Evolutionary conservation across 208 protist species (phyloP).

Genomic region (Crithidia brevicula): DNA sequence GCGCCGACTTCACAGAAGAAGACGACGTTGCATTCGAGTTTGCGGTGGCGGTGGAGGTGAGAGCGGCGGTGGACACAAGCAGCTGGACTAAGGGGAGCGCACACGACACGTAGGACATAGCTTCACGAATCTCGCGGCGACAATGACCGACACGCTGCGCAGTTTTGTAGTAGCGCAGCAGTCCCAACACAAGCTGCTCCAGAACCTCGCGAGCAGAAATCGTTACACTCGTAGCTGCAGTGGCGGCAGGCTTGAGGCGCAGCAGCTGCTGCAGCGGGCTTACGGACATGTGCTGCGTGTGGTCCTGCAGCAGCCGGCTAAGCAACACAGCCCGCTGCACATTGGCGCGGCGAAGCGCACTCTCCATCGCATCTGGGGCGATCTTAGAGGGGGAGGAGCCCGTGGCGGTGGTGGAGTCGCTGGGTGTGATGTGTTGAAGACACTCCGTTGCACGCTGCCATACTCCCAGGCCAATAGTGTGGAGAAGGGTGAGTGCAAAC

Average conservation of each 20-base stretch:
- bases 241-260: slow-evolving; percentile 31
- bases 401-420: neutral
- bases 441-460: slow-evolving; percentile 34
- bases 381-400: neutral
- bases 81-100: slow-evolving; percentile 30
- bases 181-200: slow-evolving; percentile 15
- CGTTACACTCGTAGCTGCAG: neutral
- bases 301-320: slow-evolving; percentile 63
- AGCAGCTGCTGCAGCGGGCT: slow-evolving; percentile 71
- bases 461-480: slow-evolving; percentile 38
- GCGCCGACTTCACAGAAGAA: slow-evolving; percentile 22
- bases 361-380: slow-evolving; percentile 3
- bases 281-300: slow-evolving; percentile 53
- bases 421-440: slow-evolving; percentile 17
- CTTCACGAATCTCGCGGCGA: slow-evolving; percentile 4
- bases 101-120: slow-evolving; percentile 31
- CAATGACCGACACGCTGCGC: neutral
- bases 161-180: slow-evolving; percentile 23
- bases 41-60: neutral
- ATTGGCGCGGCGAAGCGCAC: slow-evolving; percentile 19
- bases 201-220: slow-evolving; percentile 26
- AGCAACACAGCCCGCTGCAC: slow-evolving; percentile 63
- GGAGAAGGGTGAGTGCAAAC: slow-evolving; percentile 62
- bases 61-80: slow-evolving; percentile 13
- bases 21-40: neutral